Conservation (phyloP, 805 yeast species). For the Ascoidea asiatica region DNA sequence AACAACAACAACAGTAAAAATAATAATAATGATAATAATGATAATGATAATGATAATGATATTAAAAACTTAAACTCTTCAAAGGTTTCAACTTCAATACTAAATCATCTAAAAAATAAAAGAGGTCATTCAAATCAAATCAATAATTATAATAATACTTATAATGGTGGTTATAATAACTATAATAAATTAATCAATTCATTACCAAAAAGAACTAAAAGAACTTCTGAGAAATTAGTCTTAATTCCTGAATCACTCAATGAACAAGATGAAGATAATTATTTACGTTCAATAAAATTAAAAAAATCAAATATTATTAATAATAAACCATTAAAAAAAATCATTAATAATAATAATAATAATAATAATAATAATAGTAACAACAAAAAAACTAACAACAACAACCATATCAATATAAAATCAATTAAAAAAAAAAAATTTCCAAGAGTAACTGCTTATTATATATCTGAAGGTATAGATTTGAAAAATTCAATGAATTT, state of each 20-base stretch:
- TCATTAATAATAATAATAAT: constrained; percentile 14
- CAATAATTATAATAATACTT: not conserved
- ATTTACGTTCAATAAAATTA: constrained; percentile 3
- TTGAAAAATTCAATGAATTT: constrained; percentile 50
- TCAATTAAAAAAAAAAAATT: constrained; percentile 35
- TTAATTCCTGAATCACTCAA: constrained; percentile 49
- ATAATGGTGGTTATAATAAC: not conserved
- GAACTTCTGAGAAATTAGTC: constrained; percentile 75
- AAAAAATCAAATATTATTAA: too few species aligned
- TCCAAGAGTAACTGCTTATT: constrained; percentile 84
- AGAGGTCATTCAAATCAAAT: not conserved
- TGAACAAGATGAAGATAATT: constrained; percentile 17
- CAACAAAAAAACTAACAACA: not conserved
- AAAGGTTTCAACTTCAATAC: not conserved
- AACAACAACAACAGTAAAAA: not conserved
- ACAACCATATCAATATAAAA: constrained; percentile 14
- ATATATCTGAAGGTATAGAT: constrained; percentile 74
- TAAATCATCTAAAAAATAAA: not conserved
- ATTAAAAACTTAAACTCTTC: not conserved
- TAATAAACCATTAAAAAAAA: not conserved
- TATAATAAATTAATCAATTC: constrained; percentile 31
- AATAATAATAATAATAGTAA: constrained; percentile 13
- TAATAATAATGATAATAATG: not conserved
- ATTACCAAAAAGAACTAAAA: constrained; percentile 66
- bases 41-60: not conserved